Base-by-base conservation (phyloP, 208 protist species). In the Trypanosoma platydactyli region DNA sequence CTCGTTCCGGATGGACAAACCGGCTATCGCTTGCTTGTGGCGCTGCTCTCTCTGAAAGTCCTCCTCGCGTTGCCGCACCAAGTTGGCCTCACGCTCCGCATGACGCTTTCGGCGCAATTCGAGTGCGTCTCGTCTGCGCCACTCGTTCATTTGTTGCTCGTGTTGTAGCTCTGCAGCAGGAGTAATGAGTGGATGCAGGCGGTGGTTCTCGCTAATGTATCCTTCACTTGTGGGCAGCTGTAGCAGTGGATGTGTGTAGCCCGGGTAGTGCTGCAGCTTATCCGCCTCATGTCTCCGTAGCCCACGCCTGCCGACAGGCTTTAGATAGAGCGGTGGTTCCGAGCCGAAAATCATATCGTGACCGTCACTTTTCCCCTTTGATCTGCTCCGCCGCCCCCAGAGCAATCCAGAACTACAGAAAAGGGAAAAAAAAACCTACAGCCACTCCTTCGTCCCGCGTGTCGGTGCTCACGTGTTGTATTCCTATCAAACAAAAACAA, bases 241-340 rank as follows among this genome's bases (percentile, higher is more conserved):
- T 18, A 60, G 33, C 7, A 91, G 33, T 5, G 85, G 85, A 64
- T 86, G 72, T 1, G 58, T 38, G 68, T 91, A 91, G 51, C 77
- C 77, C 4, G 85, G 85, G 55, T 81, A 83, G 61, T 91, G 85
- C 55, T 86, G 80, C n/a, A 79, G 60, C 16, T 66, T 73, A 45
- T 91, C 81, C 27, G 80, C 82, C 57, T 91, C 74, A 48, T 80
- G 73, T 45, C 71, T 68, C 42, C 85, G 81, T 40, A 88, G 30
- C n/a, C 85, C 85, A 24, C 85, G 79, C 33, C 84, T 68, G 15
- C 77, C 81, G 29, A 84, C 71, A 12, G 76, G 84, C 67, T 79
- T 79, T 24, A 86, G 56, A 38, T 88, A 79, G n/a, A 91, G 75
- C 13, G 81, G 79, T 1, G 77, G 70, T 50, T 91, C 79, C 38